Evolutionary conservation across 371 early-diverging fungal genomes (phyloP), one percentile per base, ranked within the genome.

Genomic region (Mortierella sp.): DNA sequence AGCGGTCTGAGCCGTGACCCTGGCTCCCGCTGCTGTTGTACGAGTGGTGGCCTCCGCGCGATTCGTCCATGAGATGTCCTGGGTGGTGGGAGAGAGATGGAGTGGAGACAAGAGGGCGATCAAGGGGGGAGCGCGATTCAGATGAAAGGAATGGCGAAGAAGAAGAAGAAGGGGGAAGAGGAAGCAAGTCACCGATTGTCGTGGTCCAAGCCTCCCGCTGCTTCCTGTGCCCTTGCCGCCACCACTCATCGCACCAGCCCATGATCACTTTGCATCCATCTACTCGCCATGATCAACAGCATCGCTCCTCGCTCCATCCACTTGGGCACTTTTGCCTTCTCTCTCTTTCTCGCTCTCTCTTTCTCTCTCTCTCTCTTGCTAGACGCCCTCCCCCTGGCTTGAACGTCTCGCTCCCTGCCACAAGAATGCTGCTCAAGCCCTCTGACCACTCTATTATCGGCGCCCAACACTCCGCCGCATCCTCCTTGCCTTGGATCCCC

Each of bases 31-130:
- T 46, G 49, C 27, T 29, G 31, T 31, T 31, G 16, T 40, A 58
- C 2, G 54, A 22, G 29, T 49, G 59, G 22, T 66, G 59, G 16
- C 54, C 54, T 43, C 55, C 57, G 5, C 64, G 64, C 31, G 57
- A 60, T 34, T 67, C 68, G 2, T 67, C 68, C 68, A 67, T 67
- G 8, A 48, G 58, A 44, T 53, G 60, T 24, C 12, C 14, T 22
- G 50, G 45, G 19, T 47, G 29, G 24, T 34, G 31, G 16, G 9
- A 14, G 17, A 41, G n/a, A 43, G 28, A 12, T 19, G 39, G 40
- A 12, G 50, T n/a, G n/a, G n/a, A n/a, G n/a, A n/a, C 17, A 29
- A 45, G 47, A 34, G 41, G 41, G 24, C 21, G 41, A 54, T 17
- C 21, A 25, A 24, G 41, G 5, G 21, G 28, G 45, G 34, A 22